These are phyloP conservation scores for Diaporthe citri DNA, from an alignment of 2,329 filamentous ascomycete species.

Conservation along the genomic window DNA sequence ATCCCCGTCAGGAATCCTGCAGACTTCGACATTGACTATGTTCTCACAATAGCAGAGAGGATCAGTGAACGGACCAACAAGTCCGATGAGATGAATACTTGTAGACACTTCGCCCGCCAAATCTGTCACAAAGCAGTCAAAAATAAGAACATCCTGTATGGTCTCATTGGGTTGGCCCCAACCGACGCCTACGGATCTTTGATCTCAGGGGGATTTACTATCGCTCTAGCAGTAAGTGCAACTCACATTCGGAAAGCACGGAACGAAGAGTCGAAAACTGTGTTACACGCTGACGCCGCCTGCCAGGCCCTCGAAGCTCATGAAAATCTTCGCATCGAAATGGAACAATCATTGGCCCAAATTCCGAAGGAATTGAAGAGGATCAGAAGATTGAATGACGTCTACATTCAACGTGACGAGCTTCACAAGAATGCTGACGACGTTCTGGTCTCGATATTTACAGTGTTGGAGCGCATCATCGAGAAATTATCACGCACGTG, in stretches of 20 bases:
- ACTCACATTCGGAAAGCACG: too few relatives aligned
- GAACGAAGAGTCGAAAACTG: too few relatives aligned
- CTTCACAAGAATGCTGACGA: background rate
- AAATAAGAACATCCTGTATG: background rate
- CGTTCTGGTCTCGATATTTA: background rate
- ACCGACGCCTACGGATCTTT: background rate
- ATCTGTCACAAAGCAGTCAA: background rate
- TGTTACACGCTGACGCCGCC: too few relatives aligned
- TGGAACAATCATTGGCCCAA: background rate
- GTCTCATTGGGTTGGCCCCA: background rate
- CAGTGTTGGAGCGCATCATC: background rate
- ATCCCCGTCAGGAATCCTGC: background rate
- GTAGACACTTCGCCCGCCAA: background rate
- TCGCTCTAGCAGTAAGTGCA: background rate
- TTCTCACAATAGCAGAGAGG: background rate
- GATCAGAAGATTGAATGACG: background rate
- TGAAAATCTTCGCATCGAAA: background rate
- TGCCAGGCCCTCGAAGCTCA: background rate
- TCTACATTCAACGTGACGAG: background rate
- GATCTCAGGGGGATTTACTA: background rate
- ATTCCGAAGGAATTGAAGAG: background rate
- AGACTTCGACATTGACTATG: background rate
- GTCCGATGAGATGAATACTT: background rate
- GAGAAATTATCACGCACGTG: background rate
- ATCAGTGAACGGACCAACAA: background rate